A percentile compares a stretch with the other conserved stretches of the same genome.
These are phyloP conservation scores for Alternaria sp. DNA, from an alignment of 2,329 filamentous ascomycete species.

Conservation along the genomic window DNA sequence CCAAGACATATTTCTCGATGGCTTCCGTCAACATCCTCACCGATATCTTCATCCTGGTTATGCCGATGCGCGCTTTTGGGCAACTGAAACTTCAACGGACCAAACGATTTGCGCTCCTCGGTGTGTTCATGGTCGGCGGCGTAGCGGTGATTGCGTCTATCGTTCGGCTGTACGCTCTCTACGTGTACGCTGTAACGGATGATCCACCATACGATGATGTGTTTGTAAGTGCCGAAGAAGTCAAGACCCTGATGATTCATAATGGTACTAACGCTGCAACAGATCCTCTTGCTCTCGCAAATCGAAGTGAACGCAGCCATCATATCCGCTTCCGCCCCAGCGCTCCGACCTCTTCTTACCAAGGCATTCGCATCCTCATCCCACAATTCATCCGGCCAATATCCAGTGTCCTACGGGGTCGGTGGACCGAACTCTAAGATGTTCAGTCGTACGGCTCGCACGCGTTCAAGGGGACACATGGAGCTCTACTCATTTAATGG, in stretches of 20 bases:
- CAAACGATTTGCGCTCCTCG: conserved; percentile 24
- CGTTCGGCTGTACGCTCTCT: conserved; percentile 25
- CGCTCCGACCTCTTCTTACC: conserved; percentile 46
- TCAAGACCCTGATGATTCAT: neutral
- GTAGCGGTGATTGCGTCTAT: conserved; percentile 29
- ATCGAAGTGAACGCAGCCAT: conserved; percentile 53
- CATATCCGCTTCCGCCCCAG: conserved; percentile 49
- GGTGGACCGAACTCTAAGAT: neutral
- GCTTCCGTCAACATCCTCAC: conserved; percentile 29
- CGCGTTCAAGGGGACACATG: conserved; percentile 9
- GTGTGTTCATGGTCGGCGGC: conserved; percentile 27
- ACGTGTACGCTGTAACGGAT: conserved; percentile 21
- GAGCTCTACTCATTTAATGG: conserved; percentile 11
- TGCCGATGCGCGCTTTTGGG: conserved; percentile 26
- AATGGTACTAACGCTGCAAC: neutral
- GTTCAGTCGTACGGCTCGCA: neutral
- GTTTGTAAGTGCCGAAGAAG: conserved; percentile 7
- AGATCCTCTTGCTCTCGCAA: conserved; percentile 49
- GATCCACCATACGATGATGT: conserved; percentile 24
- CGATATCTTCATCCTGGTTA: conserved; percentile 23
- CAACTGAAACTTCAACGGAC: conserved; percentile 21
- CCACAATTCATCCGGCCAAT: neutral
- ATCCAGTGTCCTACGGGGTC: neutral
- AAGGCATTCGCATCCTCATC: conserved; percentile 11
- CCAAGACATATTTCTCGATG: conserved; percentile 24